Evolutionary conservation across 2,329 filamentous ascomycete species (phyloP), one percentile per base, ranked within the genome.

Genomic region (Juglanconis sp.): DNA sequence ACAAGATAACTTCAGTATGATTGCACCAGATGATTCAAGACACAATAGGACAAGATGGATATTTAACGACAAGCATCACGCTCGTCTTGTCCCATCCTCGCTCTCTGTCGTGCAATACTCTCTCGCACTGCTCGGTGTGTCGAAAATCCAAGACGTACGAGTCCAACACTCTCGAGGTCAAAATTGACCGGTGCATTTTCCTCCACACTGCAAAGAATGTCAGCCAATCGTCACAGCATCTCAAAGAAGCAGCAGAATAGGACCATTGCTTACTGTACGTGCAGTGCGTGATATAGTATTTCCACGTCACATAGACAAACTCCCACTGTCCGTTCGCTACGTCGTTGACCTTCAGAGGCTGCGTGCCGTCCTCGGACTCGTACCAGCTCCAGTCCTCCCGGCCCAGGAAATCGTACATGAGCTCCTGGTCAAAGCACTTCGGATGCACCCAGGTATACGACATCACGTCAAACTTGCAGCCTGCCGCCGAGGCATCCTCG

Each of bases 361-460:
- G 35, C 5, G 32, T 31, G 40, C 49, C 42, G 15, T 53, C 49
- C 56, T 53, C 50, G 17, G 52, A 49, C 17, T 40, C 30, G 13
- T 52, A 52, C 56, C 56, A 58, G 30, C n/a, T 48, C 56, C 56
- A 58, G 32, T 52, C 42, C 15, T 48, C 40, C 32, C 36, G 49
- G 4, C 56, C 50, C 17, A 58, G 49, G 49, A 58, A 58, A 6
- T 58, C 56, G 24, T 58, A 58, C 56, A 58, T 58, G 31, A 58
- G 56, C 56, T 58, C 49, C 50, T 58, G 56, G 56, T 58, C 56
- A 34, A 58, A 58, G 42, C 56, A 58, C 2, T 52, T 47, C 1
- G 56, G 56, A n/a, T 58, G 56, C 31, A 53, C 56, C 56, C 56
- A 58, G n/a, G 56, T 58, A 40, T 53, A 58, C 11, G 56, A 53